Evolutionary conservation across 2,329 filamentous ascomycete species (phyloP), one percentile per base, ranked within the genome.

Genomic region (Cyclaneusma minus): DNA sequence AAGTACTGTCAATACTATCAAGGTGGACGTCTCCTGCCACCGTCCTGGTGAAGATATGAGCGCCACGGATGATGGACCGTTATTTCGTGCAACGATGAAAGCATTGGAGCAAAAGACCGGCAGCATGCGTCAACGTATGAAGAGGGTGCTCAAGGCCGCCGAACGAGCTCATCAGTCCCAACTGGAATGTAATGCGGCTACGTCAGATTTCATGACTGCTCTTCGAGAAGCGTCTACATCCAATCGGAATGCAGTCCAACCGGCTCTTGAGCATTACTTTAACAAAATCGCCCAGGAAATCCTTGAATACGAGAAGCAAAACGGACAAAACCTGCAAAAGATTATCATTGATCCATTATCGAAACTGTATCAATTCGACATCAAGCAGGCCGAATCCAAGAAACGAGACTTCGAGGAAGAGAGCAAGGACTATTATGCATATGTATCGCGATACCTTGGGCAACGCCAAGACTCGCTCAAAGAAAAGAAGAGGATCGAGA

Each of bases 371-470:
- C 83, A 83, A 34, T 65, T 87, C 36, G 91, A 98, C 44, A 95
- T 98, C 57, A 98, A 98, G 52, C 84, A 93, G 50, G 91, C 87
- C 14, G 89, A 98, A 45, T 65, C 79, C 21, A 98, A 98, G 58
- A 92, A 89, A 54, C 83, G 89, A 38, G 89, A 95, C 41, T 98
- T 98, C 42, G 89, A 98, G 37, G 89, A 98, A 44, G 89, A 98
- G 50, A 95, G 87, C 57, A 89, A 92, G 49, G 89, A 98, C 48
- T 98, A 93, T 54, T 98, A 98, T 53, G 75, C 79, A 35, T 98
- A 93, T 47, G 81, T 95, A 26, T 80, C 84, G 35, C 74, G 84
- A 24, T 98, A 98, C 52, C 68, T 98, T n/a, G 89, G 89, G 16
- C 87, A 95, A 49, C 71, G 87, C 22, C 84, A 91, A 47, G 89